A percentile compares a stretch with the other conserved stretches of the same genome.
Conservation (phyloP, 768 basidiomycete species). For the Mycena polygramma region DNA sequence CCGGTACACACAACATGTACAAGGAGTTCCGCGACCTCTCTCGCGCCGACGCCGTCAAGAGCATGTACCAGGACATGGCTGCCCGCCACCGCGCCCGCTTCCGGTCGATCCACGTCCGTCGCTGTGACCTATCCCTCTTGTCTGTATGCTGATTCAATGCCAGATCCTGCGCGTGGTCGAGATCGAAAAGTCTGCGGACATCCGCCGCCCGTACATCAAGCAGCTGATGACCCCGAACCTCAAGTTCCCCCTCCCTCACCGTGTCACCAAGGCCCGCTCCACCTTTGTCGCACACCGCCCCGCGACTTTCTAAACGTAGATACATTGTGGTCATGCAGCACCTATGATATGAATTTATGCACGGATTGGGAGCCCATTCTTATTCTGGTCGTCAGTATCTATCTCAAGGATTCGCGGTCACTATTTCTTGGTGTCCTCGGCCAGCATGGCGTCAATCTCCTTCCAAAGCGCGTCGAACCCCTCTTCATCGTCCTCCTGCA, state of each 20-base stretch:
- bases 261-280: conserved; percentile 81
- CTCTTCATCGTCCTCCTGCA: conserved; percentile 25
- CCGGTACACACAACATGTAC: conserved; percentile 99
- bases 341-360: conserved; percentile 16
- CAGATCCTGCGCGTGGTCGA: conserved; percentile 98
- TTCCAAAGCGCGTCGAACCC: conserved; percentile 17
- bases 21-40: conserved; percentile 98
- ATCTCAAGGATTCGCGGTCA: too few relatives aligned
- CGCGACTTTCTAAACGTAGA: conserved; percentile 69
- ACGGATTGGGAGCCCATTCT: background rate
- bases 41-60: conserved; percentile 95
- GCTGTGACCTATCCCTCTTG: background rate
- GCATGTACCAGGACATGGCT: conserved; percentile 99
- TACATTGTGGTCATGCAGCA: conserved; percentile 21
- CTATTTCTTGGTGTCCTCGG: background rate
- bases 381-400: too few relatives aligned
- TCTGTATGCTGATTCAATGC: background rate
- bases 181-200: conserved; percentile 90
- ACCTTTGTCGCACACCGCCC: conserved; percentile 88
- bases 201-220: conserved; percentile 98
- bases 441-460: conserved; percentile 24
- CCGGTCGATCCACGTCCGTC: conserved; percentile 94
- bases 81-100: conserved; percentile 99
- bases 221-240: conserved; percentile 91
- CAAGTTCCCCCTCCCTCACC: conserved; percentile 98